Evolutionary conservation across 2,329 filamentous ascomycete species (phyloP), one percentile per base, ranked within the genome.

Genomic region (Hymenoscyphus occultus): DNA sequence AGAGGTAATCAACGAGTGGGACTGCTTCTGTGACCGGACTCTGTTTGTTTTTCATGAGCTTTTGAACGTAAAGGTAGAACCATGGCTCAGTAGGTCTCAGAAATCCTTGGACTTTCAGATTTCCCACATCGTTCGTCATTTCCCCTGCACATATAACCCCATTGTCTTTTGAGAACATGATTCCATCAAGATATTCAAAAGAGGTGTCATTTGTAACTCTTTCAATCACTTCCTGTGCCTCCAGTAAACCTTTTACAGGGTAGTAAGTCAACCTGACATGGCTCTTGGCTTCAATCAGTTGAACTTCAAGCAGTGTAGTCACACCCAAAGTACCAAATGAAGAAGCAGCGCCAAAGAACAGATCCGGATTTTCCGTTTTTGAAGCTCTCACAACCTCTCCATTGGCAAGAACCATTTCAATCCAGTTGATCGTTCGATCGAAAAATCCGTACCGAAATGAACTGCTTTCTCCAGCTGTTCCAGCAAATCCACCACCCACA

Each of bases 381-480:
- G 81, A 85, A 0, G 84, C 83, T 40, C 69, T 80, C 0, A 84
- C 74, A 7, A 86, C 71, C 0, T 83, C 78, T 0, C 86, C 87
- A 67, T 85, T 83, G 0, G 81, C 82, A 10, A 88, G 77, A 0
- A 90, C 81, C 32, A 90, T 85, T 72, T 90, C 87, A 32, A 89
- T 82, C 68, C 80, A 83, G 62, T 82, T 84, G 39, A 90, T 78
- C 0, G 83, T 89, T 2, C 83, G 77, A 60, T 90, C 86, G 72
- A 91, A 90, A 65, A 88, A 84, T 0, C 88, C 87, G 67, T 87
- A 81, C 7, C 81, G 81, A 73, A 89, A 90, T 0, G 85, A 88
- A 64, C 82, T 85, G 74, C 86, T 89, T 73, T 91, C 88, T 6
- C 86, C 88, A 0, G 84, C 83, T 0, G 86, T 89, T 1, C 88